phyloP scores from a whole-genome alignment of 2,329 filamentous ascomycete species.

The Beauveria bassiana region DNA sequence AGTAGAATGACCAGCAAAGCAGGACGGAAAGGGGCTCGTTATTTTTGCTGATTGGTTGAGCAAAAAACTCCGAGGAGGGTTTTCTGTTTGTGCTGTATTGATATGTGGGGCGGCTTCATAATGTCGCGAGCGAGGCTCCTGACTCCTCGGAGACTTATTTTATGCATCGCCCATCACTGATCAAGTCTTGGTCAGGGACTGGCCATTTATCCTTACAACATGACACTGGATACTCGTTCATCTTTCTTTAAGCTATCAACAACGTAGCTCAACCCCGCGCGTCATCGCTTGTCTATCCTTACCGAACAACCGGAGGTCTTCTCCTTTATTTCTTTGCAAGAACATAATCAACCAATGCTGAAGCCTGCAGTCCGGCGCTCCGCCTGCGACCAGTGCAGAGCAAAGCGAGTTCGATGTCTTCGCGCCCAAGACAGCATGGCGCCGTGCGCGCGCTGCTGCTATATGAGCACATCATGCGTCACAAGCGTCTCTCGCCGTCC shows the following conservation, averaged over 20 bases:
- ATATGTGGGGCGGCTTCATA: neutral
- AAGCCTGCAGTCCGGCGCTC: constrained; percentile 15
- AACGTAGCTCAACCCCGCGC: neutral
- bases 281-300: neutral
- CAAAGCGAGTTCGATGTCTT: constrained; percentile 18
- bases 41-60: neutral
- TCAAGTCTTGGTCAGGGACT: neutral
- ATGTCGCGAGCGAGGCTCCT: neutral
- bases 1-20: neutral
- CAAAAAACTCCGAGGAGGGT: neutral
- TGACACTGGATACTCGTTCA: neutral
- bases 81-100: neutral
- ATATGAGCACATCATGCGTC: constrained; percentile 14
- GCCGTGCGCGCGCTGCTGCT: constrained; percentile 16
- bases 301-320: too few species aligned
- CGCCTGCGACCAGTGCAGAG: constrained; percentile 19
- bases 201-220: neutral
- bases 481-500: constrained; percentile 16
- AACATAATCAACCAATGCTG: neutral
- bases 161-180: neutral
- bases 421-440: constrained; percentile 14
- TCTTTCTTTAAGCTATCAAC: neutral
- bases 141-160: neutral
- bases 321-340: neutral
- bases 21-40: neutral